Conservation (phyloP, 2,329 filamentous ascomycete species). For the Penicillium sp. region DNA sequence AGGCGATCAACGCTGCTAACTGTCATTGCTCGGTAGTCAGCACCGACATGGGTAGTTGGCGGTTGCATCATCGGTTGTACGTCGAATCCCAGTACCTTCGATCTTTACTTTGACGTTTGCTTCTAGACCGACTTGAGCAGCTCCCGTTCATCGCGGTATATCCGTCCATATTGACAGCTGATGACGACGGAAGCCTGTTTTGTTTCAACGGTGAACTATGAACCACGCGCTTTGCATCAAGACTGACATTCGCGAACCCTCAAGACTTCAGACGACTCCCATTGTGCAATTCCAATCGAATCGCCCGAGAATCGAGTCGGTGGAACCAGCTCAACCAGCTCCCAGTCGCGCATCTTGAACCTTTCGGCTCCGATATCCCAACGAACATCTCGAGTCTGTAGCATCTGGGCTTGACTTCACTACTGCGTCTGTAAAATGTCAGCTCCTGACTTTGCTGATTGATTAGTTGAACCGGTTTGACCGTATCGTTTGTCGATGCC, state of each 20-base stretch:
- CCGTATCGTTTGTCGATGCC: no score
- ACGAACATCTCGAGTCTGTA: neutral
- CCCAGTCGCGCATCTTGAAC: neutral
- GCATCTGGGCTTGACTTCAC: neutral
- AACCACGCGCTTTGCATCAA: neutral
- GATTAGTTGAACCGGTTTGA: neutral
- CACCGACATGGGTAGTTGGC: neutral
- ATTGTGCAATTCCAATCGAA: neutral
- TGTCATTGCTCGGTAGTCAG: neutral
- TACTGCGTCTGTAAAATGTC: neutral
- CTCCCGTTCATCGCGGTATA: neutral
- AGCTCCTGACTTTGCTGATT: neutral
- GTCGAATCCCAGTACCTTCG: neutral
- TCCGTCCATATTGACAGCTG: neutral
- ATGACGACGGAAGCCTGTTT: constrained; percentile 4
- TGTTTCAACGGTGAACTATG: neutral
- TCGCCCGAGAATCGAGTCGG: neutral
- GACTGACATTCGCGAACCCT: neutral
- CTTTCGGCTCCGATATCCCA: neutral
- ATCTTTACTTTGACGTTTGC: neutral
- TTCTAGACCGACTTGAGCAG: neutral
- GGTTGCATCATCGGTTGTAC: neutral
- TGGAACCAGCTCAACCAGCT: neutral
- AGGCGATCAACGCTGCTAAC: neutral
- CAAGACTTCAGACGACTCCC: neutral